Percentiles rank a stretch among this genome's conserved stretches.
Evolutionary conservation across 495 filamentous ascomycete species (phyloP).

Genomic region (Penicillium fimorum): DNA sequence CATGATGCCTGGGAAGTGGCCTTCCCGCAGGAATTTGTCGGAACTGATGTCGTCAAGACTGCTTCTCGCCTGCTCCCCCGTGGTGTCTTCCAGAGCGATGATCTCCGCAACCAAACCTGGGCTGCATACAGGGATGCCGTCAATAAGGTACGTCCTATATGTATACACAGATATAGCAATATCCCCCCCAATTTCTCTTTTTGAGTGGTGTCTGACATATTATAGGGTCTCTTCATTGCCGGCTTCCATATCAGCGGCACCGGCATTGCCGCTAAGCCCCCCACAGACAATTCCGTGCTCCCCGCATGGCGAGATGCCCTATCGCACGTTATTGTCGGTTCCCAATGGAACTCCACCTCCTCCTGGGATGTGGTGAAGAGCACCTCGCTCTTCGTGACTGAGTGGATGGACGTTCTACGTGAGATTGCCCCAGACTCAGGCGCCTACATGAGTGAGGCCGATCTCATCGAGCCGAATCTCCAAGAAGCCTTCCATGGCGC

Average conservation of each 20-base stretch:
- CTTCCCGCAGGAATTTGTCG: conserved; percentile 15
- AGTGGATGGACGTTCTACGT: conserved; percentile 14
- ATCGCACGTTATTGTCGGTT: conserved; percentile 9
- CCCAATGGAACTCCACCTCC: conserved; percentile 11
- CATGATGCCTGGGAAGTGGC: conserved; percentile 11
- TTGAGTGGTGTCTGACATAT: background rate
- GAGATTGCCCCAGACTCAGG: conserved; percentile 16
- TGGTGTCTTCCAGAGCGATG: conserved; percentile 13
- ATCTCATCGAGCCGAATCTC: too few relatives aligned
- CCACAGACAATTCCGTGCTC: conserved; percentile 10
- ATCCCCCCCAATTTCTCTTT: background rate
- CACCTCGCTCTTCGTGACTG: conserved; percentile 11
- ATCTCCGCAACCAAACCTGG: conserved; percentile 15
- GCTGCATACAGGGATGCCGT: conserved; percentile 13
- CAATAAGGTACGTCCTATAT: conserved; percentile 3
- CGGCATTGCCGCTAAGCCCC: conserved; percentile 13
- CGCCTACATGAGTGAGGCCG: conserved; percentile 20
- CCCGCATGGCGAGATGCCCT: conserved; percentile 16
- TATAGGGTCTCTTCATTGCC: conserved; percentile 15
- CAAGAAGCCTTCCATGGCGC: too few relatives aligned
- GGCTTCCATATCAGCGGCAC: conserved; percentile 17
- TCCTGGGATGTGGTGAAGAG: conserved; percentile 8
- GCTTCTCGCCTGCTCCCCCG: conserved; percentile 16
- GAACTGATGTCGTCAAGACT: conserved; percentile 15
- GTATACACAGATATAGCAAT: background rate